Evolutionary conservation across 73 alveolate genomes (phyloP).

Genomic region (Paraurostyla sp.): DNA sequence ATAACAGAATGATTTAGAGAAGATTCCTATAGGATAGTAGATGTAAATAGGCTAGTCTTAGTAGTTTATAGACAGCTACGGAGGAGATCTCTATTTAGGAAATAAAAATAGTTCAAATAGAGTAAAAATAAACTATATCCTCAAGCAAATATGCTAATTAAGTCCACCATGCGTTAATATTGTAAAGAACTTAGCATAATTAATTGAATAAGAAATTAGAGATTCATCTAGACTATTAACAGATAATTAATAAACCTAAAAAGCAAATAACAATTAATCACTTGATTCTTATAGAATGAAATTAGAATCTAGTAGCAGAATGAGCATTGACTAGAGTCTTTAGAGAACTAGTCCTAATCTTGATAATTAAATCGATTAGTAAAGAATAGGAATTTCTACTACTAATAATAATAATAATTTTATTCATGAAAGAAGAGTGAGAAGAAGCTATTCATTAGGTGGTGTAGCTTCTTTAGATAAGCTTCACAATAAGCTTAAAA

Average conservation of each 20-base stretch:
- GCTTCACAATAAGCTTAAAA: background rate
- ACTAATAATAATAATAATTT: too few species aligned
- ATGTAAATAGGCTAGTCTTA: too few species aligned
- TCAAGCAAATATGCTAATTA: slow-evolving; percentile 2
- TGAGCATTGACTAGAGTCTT: background rate
- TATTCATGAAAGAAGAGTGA: background rate
- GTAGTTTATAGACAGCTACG: background rate
- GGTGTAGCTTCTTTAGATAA: slow-evolving; percentile 40
- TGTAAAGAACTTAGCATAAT: slow-evolving; percentile 1
- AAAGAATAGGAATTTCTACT: too few species aligned
- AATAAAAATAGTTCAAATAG: slow-evolving; percentile 10
- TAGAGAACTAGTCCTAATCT: slow-evolving; percentile 20
- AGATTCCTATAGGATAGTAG: too few species aligned
- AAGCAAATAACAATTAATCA: background rate
- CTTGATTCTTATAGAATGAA: background rate
- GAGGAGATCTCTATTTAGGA: background rate
- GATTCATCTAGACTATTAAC: background rate
- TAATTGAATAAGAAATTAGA: slow-evolving; percentile 8
- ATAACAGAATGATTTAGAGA: too few species aligned
- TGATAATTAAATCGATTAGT: background rate
- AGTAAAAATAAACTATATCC: slow-evolving; percentile 1
- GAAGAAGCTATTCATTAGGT: background rate
- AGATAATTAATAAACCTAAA: background rate
- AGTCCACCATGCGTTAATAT: background rate
- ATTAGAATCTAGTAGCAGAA: background rate